Evolutionary conservation across 2,329 filamentous ascomycete species (phyloP).

Genomic region (Colletotrichum tofieldiae): DNA sequence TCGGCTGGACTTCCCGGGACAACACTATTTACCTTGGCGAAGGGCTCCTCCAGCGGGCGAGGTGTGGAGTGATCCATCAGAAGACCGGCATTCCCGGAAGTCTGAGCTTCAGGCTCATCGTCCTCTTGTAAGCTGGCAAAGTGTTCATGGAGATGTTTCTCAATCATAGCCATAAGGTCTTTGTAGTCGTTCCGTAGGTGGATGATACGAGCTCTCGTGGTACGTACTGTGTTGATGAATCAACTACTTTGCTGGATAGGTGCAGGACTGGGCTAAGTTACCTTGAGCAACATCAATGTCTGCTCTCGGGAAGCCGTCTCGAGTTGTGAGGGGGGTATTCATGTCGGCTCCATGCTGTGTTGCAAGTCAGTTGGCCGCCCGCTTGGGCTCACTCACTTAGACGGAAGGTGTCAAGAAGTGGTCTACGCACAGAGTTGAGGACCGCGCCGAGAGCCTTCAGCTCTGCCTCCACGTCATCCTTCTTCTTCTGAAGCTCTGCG

Average conservation of each 20-base stretch:
- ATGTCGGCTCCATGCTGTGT: constrained; percentile 92
- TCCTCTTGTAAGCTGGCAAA: constrained; percentile 81
- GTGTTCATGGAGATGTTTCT: constrained; percentile 89
- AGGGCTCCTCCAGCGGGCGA: constrained; percentile 66
- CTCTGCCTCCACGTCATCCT: constrained; percentile 88
- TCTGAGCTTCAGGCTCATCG: constrained; percentile 51
- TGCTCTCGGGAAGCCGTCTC: constrained; percentile 91
- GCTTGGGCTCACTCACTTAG: neutral
- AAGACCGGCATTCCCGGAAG: neutral
- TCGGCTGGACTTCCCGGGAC: constrained; percentile 85
- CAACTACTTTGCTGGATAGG: neutral
- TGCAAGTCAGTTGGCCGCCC: constrained; percentile 40
- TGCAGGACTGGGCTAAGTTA: constrained; percentile 56
- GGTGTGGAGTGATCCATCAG: constrained; percentile 47
- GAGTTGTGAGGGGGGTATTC: constrained; percentile 88
- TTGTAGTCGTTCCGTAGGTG: constrained; percentile 94
- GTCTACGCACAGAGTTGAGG: constrained; percentile 82
- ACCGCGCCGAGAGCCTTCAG: constrained; percentile 87
- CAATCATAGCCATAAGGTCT: constrained; percentile 85
- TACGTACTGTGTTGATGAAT: constrained; percentile 76
- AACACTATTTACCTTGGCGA: constrained; percentile 92
- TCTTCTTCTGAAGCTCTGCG: constrained; percentile 85
- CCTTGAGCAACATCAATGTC: constrained; percentile 97
- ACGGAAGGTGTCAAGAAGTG: neutral
- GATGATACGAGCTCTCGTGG: constrained; percentile 92